Conservation (phyloP, 441 rosid species). For the Eruca vesicaria region DNA sequence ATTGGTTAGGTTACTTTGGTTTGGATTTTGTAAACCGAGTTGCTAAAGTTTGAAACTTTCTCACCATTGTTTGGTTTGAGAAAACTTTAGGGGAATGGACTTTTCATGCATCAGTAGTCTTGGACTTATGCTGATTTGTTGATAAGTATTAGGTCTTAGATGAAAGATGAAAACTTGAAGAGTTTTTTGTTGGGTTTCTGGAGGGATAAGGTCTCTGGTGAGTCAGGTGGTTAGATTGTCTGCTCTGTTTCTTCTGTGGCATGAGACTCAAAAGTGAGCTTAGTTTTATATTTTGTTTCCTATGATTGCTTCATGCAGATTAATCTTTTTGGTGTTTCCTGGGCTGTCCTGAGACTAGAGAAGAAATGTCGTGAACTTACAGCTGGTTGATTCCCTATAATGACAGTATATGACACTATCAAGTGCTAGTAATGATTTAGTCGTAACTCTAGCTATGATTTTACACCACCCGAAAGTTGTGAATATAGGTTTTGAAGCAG, state of each 20-base stretch:
- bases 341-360: not conserved
- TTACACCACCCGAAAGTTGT: not conserved
- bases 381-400: not conserved
- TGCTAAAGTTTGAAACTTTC: not conserved
- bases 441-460: not conserved
- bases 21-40: not conserved
- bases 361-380: not conserved
- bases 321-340: not conserved
- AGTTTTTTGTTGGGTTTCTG: not conserved
- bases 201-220: not conserved
- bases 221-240: not conserved
- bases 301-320: not conserved
- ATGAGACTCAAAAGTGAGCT: not conserved
- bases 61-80: not conserved
- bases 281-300: too few species aligned
- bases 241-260: not conserved
- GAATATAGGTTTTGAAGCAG: not conserved
- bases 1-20: not conserved
- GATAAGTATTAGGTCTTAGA: not conserved
- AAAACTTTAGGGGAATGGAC: not conserved
- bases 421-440: conserved; percentile 1
- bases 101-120: not conserved
- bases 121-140: not conserved
- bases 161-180: not conserved
- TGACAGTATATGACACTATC: not conserved